Evolutionary conservation across 2,329 filamentous ascomycete species (phyloP), one percentile per base, ranked within the genome.

Genomic region (Claviceps purpurea): DNA sequence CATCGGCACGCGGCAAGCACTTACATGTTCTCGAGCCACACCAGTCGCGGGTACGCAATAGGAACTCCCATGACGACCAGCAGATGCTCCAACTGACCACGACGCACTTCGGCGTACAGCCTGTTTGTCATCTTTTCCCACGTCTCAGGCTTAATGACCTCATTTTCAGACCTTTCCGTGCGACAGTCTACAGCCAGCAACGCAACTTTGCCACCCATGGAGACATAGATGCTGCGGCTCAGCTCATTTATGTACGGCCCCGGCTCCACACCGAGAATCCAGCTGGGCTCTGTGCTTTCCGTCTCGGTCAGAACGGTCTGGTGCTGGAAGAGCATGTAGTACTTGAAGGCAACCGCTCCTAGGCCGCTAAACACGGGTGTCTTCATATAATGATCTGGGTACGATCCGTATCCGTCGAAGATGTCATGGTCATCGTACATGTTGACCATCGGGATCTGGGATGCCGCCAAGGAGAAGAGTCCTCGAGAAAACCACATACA

Each of bases 311-410:
- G 71, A 3, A 95, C 74, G 58, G 86, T 95, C 66, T 98, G 94
- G 60, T 98, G 93, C 66, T 98, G 93, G 71, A 98, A 98, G 8
- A 98, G 77, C 82, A 98, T 85, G 62, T 98, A 98, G 69, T 97
- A 98, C 66, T 98, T 98, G 78, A 93, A 97, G 0, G 91, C 91
- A 49, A 97, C 82, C 40, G 85, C 86, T 2, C 93, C 94, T 8
- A 98, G 69, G 0, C 94, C 93, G 2, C 84, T 85, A 64, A 98
- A 95, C 0, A 97, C 87, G 0, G 88, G 85, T 2, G 87, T 88
- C 57, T 79, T 81, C 89, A 96, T 97, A 62, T 95, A 93, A 58
- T 87, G 81, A 58, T 96, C 80, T 4, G 90, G 84, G 65, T 97
- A 98, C 0, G 89, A 95, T 6, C 93, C 93, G 64, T 85, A 98